These are phyloP conservation scores for Vaccinium myrtillus DNA, from an alignment of 148 eudicot genomes.

Conservation along the genomic window DNA sequence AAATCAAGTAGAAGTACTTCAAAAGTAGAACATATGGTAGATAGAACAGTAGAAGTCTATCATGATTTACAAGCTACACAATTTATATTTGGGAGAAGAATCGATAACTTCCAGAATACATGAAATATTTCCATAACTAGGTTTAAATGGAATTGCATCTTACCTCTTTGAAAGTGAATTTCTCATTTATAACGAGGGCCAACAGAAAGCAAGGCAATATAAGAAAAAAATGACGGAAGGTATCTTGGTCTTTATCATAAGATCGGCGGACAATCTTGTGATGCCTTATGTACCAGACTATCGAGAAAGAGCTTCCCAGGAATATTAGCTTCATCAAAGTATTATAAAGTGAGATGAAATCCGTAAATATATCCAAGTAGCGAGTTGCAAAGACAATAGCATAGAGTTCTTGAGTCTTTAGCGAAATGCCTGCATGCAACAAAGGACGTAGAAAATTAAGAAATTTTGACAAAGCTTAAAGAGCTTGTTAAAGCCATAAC, in stretches of 20 bases:
- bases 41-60: not conserved
- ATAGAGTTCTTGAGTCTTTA: slow-evolving; percentile 96
- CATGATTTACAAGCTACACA: not conserved
- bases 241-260: slow-evolving; percentile 93
- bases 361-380: slow-evolving; percentile 86
- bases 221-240: slow-evolving; percentile 84
- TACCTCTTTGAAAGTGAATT: slow-evolving; percentile 83
- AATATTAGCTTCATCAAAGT: slow-evolving; percentile 85
- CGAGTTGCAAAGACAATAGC: slow-evolving; percentile 94
- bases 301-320: slow-evolving; percentile 83
- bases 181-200: slow-evolving; percentile 72
- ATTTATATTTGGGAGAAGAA: not conserved
- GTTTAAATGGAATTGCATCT: slow-evolving; percentile 3
- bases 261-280: slow-evolving; percentile 94
- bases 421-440: slow-evolving; percentile 66
- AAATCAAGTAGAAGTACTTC: slow-evolving; percentile 23
- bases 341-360: slow-evolving; percentile 79
- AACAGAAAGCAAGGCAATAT: slow-evolving; percentile 74
- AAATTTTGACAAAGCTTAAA: not conserved
- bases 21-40: slow-evolving; percentile 11
- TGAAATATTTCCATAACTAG: not conserved
- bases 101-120: not conserved
- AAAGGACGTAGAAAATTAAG: not conserved
- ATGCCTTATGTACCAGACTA: slow-evolving; percentile 91
- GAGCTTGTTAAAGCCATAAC: not conserved